These are phyloP conservation scores for Calcarisporium arbuscula DNA, from an alignment of 2,329 filamentous ascomycete species.

Conservation along the genomic window DNA sequence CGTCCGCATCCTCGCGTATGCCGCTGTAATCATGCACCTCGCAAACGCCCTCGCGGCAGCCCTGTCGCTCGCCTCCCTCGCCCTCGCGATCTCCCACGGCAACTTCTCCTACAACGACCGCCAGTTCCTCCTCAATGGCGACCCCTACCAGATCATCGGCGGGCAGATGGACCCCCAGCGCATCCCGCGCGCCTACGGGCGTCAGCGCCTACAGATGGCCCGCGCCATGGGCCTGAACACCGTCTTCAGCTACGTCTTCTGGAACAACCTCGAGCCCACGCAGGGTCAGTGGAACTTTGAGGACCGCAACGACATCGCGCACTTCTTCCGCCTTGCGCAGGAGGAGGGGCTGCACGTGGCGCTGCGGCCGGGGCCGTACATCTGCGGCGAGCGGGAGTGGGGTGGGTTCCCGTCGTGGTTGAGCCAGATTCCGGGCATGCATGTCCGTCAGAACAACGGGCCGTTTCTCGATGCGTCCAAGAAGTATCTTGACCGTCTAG, in stretches of 20 bases:
- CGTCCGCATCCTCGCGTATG: no score
- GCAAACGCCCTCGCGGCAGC: no score
- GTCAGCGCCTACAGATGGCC: conserved; percentile 63
- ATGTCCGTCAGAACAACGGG: conserved; percentile 32
- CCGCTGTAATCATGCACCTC: no score
- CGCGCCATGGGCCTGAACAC: conserved; percentile 74
- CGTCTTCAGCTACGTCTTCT: conserved; percentile 51
- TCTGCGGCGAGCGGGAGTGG: conserved; percentile 44
- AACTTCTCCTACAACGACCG: neutral
- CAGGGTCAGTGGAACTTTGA: conserved; percentile 31
- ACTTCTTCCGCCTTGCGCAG: conserved; percentile 37
- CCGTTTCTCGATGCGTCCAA: conserved; percentile 31
- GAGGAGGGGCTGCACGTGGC: conserved; percentile 36
- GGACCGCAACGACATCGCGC: conserved; percentile 35
- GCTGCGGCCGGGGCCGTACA: conserved; percentile 40
- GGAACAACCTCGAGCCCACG: conserved; percentile 39
- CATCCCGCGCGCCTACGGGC: conserved; percentile 40
- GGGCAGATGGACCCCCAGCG: conserved; percentile 46
- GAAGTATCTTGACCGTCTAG: conserved; percentile 25
- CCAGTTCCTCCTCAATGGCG: conserved; percentile 6
- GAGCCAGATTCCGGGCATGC: conserved; percentile 30
- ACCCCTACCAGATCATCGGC: conserved; percentile 30
- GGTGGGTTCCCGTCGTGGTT: conserved; percentile 43
- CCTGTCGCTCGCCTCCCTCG: no score
- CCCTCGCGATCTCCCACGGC: no score